phyloP scores from a whole-genome alignment of 208 protist species.

The Polymyxa betae region DNA sequence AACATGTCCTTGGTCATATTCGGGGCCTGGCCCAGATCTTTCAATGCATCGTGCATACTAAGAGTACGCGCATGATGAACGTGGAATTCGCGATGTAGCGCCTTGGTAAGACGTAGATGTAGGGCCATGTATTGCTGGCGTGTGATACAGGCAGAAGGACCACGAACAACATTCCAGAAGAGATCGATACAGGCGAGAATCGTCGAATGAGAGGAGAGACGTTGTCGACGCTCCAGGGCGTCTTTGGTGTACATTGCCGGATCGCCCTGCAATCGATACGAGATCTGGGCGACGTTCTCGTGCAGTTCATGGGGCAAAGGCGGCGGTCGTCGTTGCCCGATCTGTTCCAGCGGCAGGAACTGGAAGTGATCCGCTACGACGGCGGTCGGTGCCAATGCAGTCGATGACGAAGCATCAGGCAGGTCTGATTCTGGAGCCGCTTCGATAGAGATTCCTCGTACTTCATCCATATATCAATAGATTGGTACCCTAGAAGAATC shows the following conservation, averaged over 20 bases:
- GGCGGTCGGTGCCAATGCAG: no score
- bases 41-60: not conserved
- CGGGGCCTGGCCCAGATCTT: not conserved
- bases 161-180: conserved; percentile 14
- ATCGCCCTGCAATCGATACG: conserved; percentile 33
- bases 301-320: no score
- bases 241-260: not conserved
- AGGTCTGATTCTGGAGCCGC: no score
- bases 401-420: no score
- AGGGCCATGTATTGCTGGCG: not conserved
- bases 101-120: conserved; percentile 15
- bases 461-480: no score
- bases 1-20: not conserved
- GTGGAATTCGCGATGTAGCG: not conserved
- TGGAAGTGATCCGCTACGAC: no score
- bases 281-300: no score
- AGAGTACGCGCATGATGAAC: not conserved
- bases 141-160: not conserved
- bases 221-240: not conserved
- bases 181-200: conserved; percentile 46
- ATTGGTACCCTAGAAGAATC: no score
- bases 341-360: no score
- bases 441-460: no score
- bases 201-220: not conserved
- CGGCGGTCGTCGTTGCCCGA: no score